Percentiles rank a stretch among this genome's conserved stretches.
phyloP scores from a whole-genome alignment of 345 rosid species.

The Fremontodendron californicum region DNA sequence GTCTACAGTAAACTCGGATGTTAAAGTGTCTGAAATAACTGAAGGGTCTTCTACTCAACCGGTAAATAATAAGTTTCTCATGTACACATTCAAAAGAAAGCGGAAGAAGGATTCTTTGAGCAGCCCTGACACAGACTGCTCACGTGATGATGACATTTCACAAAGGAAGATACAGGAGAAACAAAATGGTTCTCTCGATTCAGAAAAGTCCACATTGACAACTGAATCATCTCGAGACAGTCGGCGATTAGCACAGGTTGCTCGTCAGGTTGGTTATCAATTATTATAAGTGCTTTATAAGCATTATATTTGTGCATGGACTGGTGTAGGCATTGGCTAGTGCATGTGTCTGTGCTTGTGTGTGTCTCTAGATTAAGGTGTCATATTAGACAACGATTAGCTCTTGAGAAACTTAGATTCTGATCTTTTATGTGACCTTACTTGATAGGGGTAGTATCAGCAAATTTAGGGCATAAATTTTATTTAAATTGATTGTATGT shows the following conservation, averaged over 20 bases:
- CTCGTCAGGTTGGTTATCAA: constrained; percentile 52
- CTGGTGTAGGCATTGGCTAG: neutral
- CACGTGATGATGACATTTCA: constrained; percentile 27
- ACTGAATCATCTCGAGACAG: constrained; percentile 46
- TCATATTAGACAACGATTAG: neutral
- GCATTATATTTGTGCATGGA: neutral
- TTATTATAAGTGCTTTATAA: neutral
- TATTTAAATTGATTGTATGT: neutral
- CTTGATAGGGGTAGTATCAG: neutral
- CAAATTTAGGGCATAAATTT: neutral
- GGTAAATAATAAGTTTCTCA: constrained; percentile 42
- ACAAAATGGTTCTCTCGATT: constrained; percentile 36
- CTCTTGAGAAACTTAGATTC: neutral
- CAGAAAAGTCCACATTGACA: constrained; percentile 34
- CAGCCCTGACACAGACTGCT: constrained; percentile 48
- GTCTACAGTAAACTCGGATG: constrained; percentile 18
- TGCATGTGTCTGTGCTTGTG: neutral
- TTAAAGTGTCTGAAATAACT: constrained; percentile 31
- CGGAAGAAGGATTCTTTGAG: constrained; percentile 55
- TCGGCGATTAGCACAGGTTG: constrained; percentile 44
- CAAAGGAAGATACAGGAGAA: constrained; percentile 40
- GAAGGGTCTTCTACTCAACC: constrained; percentile 33
- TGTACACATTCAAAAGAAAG: constrained; percentile 79
- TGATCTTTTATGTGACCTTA: neutral
- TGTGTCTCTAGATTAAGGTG: neutral